Conservation (phyloP, 1,139 yeast genomes). For the Diutina neorugosa region DNA sequence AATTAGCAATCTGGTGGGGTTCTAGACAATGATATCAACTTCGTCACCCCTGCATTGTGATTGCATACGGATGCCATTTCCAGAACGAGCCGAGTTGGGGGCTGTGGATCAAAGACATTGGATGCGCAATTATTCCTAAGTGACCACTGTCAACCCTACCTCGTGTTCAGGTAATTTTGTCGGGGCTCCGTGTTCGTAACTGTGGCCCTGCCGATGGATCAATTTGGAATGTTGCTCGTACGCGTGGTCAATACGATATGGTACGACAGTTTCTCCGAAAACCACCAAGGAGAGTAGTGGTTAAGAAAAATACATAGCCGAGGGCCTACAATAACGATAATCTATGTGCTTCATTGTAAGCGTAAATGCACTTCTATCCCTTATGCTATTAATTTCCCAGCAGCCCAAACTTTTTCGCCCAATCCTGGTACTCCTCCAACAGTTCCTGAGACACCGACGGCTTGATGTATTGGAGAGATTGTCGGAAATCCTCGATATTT, state of each 20-base stretch:
- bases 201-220: not conserved
- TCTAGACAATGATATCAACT: not conserved
- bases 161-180: too few species aligned
- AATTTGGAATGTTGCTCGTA: not conserved
- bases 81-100: not conserved
- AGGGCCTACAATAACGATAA: not conserved
- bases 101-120: not conserved
- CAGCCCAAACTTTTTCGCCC: slow-evolving; percentile 76
- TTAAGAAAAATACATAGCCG: too few species aligned
- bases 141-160: too few species aligned
- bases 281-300: too few species aligned
- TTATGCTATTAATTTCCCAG: not conserved
- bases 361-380: not conserved
- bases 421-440: slow-evolving; percentile 61
- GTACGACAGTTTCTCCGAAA: not conserved
- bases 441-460: slow-evolving; percentile 91
- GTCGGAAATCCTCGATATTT: slow-evolving; percentile 59
- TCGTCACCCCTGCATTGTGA: not conserved
- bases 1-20: not conserved
- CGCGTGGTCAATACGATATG: not conserved
- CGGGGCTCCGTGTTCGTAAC: not conserved
- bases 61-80: not conserved
- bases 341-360: not conserved
- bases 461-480: slow-evolving; percentile 69
- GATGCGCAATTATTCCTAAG: too few species aligned